Conservation (phyloP, 192 early-diverging fungal genomes). For the Glomus cerebriforme region DNA sequence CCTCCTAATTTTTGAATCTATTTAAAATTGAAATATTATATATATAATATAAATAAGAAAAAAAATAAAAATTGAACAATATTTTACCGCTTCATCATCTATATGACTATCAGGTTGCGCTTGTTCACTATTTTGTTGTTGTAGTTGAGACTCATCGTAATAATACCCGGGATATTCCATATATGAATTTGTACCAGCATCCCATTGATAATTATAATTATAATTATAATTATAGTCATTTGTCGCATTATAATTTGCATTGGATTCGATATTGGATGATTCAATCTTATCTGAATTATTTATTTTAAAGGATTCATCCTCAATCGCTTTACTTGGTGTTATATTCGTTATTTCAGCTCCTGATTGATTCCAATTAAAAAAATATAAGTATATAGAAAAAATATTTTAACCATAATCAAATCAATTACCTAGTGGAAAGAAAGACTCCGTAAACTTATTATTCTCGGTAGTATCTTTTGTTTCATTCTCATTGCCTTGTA, state of each 20-base stretch:
- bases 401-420: neutral
- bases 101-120: neutral
- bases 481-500: neutral
- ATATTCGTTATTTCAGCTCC: constrained; percentile 18
- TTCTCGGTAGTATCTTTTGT: neutral
- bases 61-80: neutral
- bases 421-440: constrained; percentile 19
- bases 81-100: constrained; percentile 23
- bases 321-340: neutral
- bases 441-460: neutral
- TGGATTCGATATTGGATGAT: neutral
- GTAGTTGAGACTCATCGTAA: neutral
- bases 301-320: neutral
- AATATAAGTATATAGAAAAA: neutral
- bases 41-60: neutral
- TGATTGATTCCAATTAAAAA: neutral
- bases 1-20: constrained; percentile 27
- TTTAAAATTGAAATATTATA: neutral
- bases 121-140: neutral
- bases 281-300: neutral
- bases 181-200: neutral
- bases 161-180: neutral
- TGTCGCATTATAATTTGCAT: neutral
- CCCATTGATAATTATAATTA: neutral
- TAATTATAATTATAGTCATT: neutral